Base-by-base conservation (phyloP, 208 protist species). In the Porcisia deanei region DNA sequence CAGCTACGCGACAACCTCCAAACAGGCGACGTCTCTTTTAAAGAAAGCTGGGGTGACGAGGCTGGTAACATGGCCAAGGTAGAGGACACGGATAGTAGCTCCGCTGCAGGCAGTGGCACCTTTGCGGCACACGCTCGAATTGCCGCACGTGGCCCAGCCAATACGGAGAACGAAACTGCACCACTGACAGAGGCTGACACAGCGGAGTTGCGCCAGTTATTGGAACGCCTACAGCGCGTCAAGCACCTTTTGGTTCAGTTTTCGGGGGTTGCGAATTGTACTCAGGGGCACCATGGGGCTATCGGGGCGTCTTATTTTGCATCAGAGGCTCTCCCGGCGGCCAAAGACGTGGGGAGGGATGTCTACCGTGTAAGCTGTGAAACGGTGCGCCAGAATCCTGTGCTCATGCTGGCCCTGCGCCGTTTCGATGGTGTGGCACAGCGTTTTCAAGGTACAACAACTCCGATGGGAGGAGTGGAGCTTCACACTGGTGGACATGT, bases 1-100 rank as follows among this genome's bases (percentile, higher is more conserved):
- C 88, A 92, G 68, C 76, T 86, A 4, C 78, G 84, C 18, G 88
- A 90, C n/a, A 85, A 86, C 53, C 71, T 85, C 9, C 76, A 68
- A 2, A 20, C 2, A 8, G 2, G 53, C 53, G 37, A 30, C 22
- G 20, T 73, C 80, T 14, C 68, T 74, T 18, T 39, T 58, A 30
- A 53, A 2, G 3, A 22, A n/a, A 6, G 2, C 12, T 34, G 20
- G 55, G 43, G 18, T 14, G 70, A 8, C 53, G 37, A 39, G 14
- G 58, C 12, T 3, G 12, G 65, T 16, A 71, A 57, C 12, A 10
- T 3, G 9, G n/a, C 25, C 10, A 45, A 66, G 45, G 58, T 37
- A 65, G 71, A 75, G 30, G 52, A 45, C 20, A 53, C 30, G 30
- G 43, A 49, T 49, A 57, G 47, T 30, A 30, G 30, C 47, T 43